Conservation (phyloP, 2,329 filamentous ascomycete species). For the Calycina marina region DNA sequence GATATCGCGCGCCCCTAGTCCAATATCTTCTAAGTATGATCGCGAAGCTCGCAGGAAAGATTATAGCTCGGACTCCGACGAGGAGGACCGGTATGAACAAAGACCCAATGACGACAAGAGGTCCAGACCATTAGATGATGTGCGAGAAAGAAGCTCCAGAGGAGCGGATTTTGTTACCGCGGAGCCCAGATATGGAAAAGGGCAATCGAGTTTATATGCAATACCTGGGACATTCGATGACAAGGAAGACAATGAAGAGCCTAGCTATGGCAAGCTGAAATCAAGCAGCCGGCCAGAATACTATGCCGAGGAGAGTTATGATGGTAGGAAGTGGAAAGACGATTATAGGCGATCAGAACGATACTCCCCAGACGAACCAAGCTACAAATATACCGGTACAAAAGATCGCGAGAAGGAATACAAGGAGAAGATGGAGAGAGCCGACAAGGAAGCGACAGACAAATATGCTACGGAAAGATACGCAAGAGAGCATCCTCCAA, state of each 20-base stretch:
- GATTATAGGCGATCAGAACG: conserved; percentile 6
- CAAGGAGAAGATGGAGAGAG: neutral
- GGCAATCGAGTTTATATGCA: conserved; percentile 6
- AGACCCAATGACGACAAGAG: too few species aligned
- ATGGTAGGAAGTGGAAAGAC: conserved; percentile 5
- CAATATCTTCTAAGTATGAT: conserved; percentile 10
- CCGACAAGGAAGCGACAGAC: conserved; percentile 13
- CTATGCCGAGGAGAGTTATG: conserved; percentile 7
- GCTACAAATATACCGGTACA: conserved; percentile 18
- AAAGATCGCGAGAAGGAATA: conserved; percentile 12
- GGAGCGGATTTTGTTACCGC: conserved; percentile 7
- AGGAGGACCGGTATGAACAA: conserved; percentile 1
- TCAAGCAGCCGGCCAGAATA: conserved; percentile 7
- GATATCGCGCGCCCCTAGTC: conserved; percentile 8
- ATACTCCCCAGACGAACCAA: conserved; percentile 11
- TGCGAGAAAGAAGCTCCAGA: conserved; percentile 2
- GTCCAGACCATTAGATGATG: too few species aligned
- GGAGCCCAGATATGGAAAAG: conserved; percentile 4
- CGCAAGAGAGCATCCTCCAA: conserved; percentile 12
- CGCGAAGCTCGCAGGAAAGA: conserved; percentile 5
- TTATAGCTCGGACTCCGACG: conserved; percentile 5
- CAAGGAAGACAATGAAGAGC: conserved; percentile 11
- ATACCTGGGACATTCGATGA: conserved; percentile 12
- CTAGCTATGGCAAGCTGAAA: conserved; percentile 4
- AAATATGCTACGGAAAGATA: conserved; percentile 9